phyloP scores from a whole-genome alignment of 176 grass and related monocot species.

The Zoysia pacifica region DNA sequence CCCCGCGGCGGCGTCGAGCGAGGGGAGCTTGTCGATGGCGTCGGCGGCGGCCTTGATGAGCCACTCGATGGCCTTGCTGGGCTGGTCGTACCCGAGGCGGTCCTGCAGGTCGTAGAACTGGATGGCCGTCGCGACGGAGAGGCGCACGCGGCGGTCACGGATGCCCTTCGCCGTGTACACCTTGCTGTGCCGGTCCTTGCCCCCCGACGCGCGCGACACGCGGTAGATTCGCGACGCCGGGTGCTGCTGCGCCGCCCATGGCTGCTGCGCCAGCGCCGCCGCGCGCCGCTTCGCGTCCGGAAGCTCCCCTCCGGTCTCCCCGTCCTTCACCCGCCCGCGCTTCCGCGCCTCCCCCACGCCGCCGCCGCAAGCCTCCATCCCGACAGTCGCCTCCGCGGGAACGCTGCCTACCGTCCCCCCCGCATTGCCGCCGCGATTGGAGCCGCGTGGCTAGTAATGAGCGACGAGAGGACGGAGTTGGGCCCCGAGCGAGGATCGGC shows the following conservation, averaged over 20 bases:
- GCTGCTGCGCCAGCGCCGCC: not conserved
- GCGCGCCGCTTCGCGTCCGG: conserved; percentile 26
- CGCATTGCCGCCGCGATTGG: conserved; percentile 19
- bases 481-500: not conserved
- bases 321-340: conserved; percentile 22
- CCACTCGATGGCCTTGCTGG: conserved; percentile 93
- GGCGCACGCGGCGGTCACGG: conserved; percentile 78
- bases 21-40: conserved; percentile 76
- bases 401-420: conserved; percentile 25
- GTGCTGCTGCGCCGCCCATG: not conserved
- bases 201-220: conserved; percentile 57
- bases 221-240: conserved; percentile 82
- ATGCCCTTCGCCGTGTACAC: conserved; percentile 92
- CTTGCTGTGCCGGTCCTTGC: conserved; percentile 96
- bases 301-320: not conserved
- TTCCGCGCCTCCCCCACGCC: conserved; percentile 8
- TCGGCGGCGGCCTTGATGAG: conserved; percentile 71
- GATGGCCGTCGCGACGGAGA: conserved; percentile 79
- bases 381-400: not conserved
- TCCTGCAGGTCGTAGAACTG: conserved; percentile 98
- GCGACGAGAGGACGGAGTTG: not conserved
- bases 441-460: not conserved
- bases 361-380: conserved; percentile 34
- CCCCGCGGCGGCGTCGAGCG: conserved; percentile 24
- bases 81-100: conserved; percentile 74